phyloP scores from a whole-genome alignment of 495 filamentous ascomycete genomes.

The Penicillium maclennaniae region DNA sequence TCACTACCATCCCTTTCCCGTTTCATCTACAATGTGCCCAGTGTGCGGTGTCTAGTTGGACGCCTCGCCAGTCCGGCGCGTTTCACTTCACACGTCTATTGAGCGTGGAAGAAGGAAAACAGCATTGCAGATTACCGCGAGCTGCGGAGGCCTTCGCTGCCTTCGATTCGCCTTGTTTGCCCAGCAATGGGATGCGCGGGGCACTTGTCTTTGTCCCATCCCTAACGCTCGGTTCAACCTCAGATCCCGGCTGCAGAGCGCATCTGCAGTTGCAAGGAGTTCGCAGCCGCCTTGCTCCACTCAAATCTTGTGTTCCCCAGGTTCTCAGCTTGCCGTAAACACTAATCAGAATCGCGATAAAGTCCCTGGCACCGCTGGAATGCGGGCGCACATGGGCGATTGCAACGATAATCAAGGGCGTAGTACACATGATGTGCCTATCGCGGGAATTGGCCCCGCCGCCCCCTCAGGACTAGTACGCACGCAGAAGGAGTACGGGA shows the following conservation, averaged over 20 bases:
- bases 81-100: no score
- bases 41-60: not conserved
- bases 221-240: constrained; percentile 25
- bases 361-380: not conserved
- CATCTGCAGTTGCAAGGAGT: constrained; percentile 24
- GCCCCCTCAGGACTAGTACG: constrained; percentile 1
- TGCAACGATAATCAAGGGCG: not conserved
- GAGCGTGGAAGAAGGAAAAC: no score
- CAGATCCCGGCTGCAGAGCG: constrained; percentile 16
- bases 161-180: not conserved
- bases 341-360: not conserved
- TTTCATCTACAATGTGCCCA: constrained; percentile 4
- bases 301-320: not conserved
- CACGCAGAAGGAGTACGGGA: not conserved
- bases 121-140: no score
- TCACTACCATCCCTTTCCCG: constrained; percentile 18
- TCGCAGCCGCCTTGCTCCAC: constrained; percentile 21
- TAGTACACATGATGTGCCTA: constrained; percentile 2
- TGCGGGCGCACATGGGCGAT: not conserved
- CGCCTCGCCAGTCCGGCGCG: no score
- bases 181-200: not conserved
- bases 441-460: constrained; percentile 1
- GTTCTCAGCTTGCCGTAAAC: not conserved
- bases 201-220: constrained; percentile 11
- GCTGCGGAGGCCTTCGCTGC: no score